Evolutionary conservation across 352 stramenopile species (phyloP).

Genomic region (Phytophthora ohioensis): DNA sequence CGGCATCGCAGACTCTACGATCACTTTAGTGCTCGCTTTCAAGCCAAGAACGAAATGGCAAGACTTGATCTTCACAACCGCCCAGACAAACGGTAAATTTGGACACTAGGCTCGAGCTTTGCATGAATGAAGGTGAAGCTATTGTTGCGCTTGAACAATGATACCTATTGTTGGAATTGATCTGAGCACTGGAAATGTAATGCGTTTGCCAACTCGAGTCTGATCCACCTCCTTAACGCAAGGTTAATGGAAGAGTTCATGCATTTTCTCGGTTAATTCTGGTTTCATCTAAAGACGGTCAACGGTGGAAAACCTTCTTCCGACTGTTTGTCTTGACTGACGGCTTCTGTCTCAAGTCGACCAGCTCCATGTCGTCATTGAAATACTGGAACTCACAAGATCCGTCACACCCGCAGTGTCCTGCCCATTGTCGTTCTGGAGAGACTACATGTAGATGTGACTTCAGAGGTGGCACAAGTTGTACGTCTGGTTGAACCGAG

Average conservation of each 20-base stretch:
- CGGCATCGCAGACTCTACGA: conserved; percentile 15
- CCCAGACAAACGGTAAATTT: conserved; percentile 18
- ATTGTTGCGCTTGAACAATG: background rate
- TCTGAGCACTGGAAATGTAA: background rate
- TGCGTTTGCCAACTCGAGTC: no score
- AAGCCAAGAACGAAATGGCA: background rate
- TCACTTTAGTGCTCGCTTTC: background rate
- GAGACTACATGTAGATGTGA: background rate
- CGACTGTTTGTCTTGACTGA: background rate
- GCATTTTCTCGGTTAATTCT: background rate
- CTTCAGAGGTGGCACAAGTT: conserved; percentile 1
- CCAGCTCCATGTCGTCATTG: conserved; percentile 37
- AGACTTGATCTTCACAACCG: conserved; percentile 10
- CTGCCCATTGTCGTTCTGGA: conserved; percentile 23
- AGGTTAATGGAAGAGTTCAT: background rate
- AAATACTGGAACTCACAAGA: conserved; percentile 34
- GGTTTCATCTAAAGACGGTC: background rate
- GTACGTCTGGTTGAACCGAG: background rate
- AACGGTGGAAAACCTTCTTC: conserved; percentile 10
- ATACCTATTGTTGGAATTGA: conserved; percentile 14
- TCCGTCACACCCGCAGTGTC: conserved; percentile 33
- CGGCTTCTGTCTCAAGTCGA: conserved; percentile 20
- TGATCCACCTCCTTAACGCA: background rate
- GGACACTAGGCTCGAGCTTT: background rate
- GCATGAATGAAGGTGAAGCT: background rate